phyloP scores from a whole-genome alignment of 805 yeast genomes.

The Wickerhamiella allomyrinae region DNA sequence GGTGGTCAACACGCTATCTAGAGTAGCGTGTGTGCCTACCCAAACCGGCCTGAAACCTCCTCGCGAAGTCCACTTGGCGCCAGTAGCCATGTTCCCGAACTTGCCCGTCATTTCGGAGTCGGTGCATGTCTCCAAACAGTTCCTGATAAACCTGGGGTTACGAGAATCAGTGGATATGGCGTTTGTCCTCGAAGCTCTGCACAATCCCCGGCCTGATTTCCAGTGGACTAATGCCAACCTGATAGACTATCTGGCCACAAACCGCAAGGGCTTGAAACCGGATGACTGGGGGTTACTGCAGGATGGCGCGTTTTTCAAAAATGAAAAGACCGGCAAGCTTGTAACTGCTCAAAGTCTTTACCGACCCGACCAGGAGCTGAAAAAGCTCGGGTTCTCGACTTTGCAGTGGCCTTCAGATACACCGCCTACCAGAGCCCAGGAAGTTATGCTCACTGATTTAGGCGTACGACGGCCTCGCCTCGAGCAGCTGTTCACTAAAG shows the following conservation, averaged over 20 bases:
- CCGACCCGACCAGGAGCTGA: conserved; percentile 21
- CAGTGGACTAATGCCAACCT: conserved; percentile 26
- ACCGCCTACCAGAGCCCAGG: neutral
- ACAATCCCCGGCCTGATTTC: conserved; percentile 15
- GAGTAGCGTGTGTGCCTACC: conserved; percentile 25
- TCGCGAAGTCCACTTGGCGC: conserved; percentile 21
- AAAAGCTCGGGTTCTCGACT: conserved; percentile 19
- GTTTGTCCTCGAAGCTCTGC: conserved; percentile 25
- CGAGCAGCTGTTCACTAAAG: conserved; percentile 14
- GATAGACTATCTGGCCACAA: conserved; percentile 23
- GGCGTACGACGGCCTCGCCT: conserved; percentile 23
- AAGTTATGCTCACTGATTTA: conserved; percentile 17
- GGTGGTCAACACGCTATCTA: conserved; percentile 10
- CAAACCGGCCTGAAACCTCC: conserved; percentile 26
- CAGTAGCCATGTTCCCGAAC: conserved; percentile 25
- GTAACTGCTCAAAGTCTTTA: conserved; percentile 12
- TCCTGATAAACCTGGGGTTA: conserved; percentile 23
- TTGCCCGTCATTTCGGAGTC: conserved; percentile 22
- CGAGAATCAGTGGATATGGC: conserved; percentile 28
- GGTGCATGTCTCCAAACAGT: conserved; percentile 12
- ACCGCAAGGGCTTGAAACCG: conserved; percentile 16
- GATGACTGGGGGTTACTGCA: conserved; percentile 23
- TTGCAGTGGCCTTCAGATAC: conserved; percentile 23
- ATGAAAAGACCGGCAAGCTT: conserved; percentile 9
- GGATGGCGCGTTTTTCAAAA: conserved; percentile 21